Evolutionary conservation across 192 early-diverging fungal species (phyloP).

Genomic region (Ramicandelaber brevisporus): DNA sequence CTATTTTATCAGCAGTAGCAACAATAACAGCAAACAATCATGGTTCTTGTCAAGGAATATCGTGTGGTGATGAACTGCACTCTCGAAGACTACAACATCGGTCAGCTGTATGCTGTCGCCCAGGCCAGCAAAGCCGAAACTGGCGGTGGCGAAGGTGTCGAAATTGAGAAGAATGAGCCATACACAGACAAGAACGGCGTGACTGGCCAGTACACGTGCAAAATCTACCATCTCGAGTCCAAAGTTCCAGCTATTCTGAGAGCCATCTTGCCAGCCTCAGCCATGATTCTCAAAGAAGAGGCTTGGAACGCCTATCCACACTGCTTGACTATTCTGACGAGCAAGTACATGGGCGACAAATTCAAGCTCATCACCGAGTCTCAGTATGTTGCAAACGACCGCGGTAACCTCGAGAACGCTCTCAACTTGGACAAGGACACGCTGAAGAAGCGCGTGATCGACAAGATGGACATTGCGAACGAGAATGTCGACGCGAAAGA

Average conservation of each 20-base stretch:
- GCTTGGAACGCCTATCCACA: conserved; percentile 69
- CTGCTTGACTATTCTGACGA: conserved; percentile 22
- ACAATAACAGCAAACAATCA: too few species aligned
- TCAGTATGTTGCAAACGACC: conserved; percentile 35
- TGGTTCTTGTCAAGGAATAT: conserved; percentile 50
- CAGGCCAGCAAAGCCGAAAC: conserved; percentile 52
- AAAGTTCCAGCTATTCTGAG: conserved; percentile 28
- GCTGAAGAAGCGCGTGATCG: conserved; percentile 32
- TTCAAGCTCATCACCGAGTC: conserved; percentile 52
- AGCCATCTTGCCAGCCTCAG: conserved; percentile 28
- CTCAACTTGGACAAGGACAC: conserved; percentile 13
- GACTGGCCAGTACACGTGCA: conserved; percentile 63
- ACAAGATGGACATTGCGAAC: conserved; percentile 39
- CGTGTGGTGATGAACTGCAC: conserved; percentile 53
- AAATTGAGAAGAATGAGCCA: conserved; percentile 49
- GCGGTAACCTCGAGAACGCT: conserved; percentile 42
- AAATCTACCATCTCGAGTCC: conserved; percentile 32
- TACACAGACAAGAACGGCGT: conserved; percentile 39
- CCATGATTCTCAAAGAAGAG: conserved; percentile 45
- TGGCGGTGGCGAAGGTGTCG: conserved; percentile 56
- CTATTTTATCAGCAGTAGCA: too few species aligned
- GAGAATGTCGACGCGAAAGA: conserved; percentile 22
- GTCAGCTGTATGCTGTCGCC: conserved; percentile 48
- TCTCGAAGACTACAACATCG: conserved; percentile 43
- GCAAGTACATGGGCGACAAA: conserved; percentile 40